Evolutionary conservation across 2,329 filamentous ascomycete species (phyloP).

Genomic region (Knufia fluminis): DNA sequence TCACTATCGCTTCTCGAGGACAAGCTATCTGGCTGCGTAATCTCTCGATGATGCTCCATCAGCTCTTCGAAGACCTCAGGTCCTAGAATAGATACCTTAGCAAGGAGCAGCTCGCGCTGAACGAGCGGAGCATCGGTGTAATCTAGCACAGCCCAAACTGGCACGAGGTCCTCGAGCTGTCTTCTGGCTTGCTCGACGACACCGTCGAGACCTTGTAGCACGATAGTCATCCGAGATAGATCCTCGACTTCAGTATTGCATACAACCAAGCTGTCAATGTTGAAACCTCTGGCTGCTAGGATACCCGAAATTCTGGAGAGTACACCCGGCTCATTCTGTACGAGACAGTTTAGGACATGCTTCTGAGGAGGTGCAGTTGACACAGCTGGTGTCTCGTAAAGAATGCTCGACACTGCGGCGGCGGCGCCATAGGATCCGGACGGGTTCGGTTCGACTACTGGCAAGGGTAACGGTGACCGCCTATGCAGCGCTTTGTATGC

Average conservation of each 20-base stretch:
- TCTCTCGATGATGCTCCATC: conserved; percentile 88
- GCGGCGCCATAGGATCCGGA: conserved; percentile 67
- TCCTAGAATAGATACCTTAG: conserved; percentile 92
- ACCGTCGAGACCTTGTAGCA: conserved; percentile 88
- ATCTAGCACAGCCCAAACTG: conserved; percentile 96
- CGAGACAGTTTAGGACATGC: conserved; percentile 94
- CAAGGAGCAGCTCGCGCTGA: conserved; percentile 87
- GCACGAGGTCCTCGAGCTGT: conserved; percentile 92
- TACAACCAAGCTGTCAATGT: conserved; percentile 96
- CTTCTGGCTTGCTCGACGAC: conserved; percentile 94
- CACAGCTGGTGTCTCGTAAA: conserved; percentile 91
- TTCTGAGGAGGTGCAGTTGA: conserved; percentile 78
- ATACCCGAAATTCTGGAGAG: conserved; percentile 94
- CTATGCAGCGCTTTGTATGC: conserved; percentile 96
- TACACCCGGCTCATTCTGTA: conserved; percentile 97
- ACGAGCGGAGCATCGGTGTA: conserved; percentile 89
- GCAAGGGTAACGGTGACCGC: conserved; percentile 75
- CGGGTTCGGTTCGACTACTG: conserved; percentile 62
- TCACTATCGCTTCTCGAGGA: conserved; percentile 25
- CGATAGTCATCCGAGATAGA: conserved; percentile 96
- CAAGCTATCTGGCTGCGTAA: conserved; percentile 46
- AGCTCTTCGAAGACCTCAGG: conserved; percentile 98
- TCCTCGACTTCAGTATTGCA: conserved; percentile 97
- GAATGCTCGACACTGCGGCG: conserved; percentile 92
- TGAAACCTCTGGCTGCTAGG: conserved; percentile 91